Percentiles rank a stretch among this genome's conserved stretches.
Evolutionary conservation across 257 asterid genomes (phyloP).

Genomic region (Parsonsia alboflavescens): DNA sequence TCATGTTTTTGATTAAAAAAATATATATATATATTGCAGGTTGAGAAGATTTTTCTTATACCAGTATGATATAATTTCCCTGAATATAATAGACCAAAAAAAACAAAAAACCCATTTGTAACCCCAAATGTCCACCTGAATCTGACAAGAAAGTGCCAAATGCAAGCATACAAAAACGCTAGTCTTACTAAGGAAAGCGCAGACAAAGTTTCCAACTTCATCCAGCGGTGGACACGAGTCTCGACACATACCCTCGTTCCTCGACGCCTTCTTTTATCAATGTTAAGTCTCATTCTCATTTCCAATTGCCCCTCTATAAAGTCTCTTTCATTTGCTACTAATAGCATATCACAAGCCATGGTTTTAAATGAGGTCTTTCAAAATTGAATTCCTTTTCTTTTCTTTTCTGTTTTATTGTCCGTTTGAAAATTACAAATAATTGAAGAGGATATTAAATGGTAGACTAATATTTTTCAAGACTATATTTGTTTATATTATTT

Average conservation of each 20-base stretch:
- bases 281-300: slow-evolving; percentile 12
- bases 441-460: no score
- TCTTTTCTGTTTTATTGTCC: neutral
- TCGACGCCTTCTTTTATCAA: slow-evolving; percentile 15
- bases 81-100: no score
- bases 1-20: no score
- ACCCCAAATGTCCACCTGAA: neutral
- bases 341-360: neutral
- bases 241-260: slow-evolving; percentile 8
- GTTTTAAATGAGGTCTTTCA: neutral
- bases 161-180: slow-evolving; percentile 4
- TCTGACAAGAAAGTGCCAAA: slow-evolving; percentile 67
- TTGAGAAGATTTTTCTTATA: no score
- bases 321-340: neutral
- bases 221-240: slow-evolving; percentile 4
- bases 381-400: neutral
- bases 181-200: slow-evolving; percentile 23
- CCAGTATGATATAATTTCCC: no score
- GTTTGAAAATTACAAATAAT: no score
- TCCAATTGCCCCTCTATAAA: neutral
- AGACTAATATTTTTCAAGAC: no score
- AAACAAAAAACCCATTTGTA: neutral
- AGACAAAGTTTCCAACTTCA: neutral
- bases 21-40: no score
- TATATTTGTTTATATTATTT: no score